Percentiles rank a stretch among this genome's conserved stretches.
Evolutionary conservation across 129 eudicot species (phyloP).

Genomic region (Chrysanthemum seticuspe): DNA sequence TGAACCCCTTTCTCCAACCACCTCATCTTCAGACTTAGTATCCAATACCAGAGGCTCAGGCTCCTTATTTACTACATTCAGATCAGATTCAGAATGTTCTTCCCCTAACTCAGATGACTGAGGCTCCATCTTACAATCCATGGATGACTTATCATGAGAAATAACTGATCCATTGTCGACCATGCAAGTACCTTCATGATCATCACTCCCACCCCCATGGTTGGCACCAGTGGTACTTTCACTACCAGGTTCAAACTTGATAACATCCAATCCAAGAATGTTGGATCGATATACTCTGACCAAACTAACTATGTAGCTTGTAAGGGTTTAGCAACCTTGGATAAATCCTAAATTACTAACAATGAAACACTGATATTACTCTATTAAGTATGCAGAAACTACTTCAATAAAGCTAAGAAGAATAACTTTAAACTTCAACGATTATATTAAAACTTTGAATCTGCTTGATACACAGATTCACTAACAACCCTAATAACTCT

Average conservation of each 20-base stretch:
- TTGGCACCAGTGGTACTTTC: slow-evolving; percentile 41
- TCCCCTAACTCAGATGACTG: slow-evolving; percentile 33
- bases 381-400: no score
- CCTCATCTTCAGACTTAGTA: slow-evolving; percentile 10
- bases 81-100: slow-evolving; percentile 2
- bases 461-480: no score
- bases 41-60: slow-evolving; percentile 1
- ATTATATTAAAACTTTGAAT: no score
- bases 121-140: slow-evolving; percentile 46
- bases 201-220: slow-evolving; percentile 63
- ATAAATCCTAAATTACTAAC: no score
- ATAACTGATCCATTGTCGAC: slow-evolving; percentile 51
- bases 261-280: slow-evolving; percentile 71
- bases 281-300: no score
- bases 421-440: no score
- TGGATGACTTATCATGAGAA: slow-evolving; percentile 41
- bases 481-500: no score
- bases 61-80: no score
- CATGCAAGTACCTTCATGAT: slow-evolving; percentile 62
- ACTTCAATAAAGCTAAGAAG: no score
- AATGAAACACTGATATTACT: no score
- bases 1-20: slow-evolving; percentile 9
- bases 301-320: no score
- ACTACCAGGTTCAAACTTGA: slow-evolving; percentile 33
- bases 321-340: no score